Percentiles rank a stretch among this genome's conserved stretches.
Evolutionary conservation across 176 grass and related monocot species (phyloP).

Genomic region (Juncus effusus): DNA sequence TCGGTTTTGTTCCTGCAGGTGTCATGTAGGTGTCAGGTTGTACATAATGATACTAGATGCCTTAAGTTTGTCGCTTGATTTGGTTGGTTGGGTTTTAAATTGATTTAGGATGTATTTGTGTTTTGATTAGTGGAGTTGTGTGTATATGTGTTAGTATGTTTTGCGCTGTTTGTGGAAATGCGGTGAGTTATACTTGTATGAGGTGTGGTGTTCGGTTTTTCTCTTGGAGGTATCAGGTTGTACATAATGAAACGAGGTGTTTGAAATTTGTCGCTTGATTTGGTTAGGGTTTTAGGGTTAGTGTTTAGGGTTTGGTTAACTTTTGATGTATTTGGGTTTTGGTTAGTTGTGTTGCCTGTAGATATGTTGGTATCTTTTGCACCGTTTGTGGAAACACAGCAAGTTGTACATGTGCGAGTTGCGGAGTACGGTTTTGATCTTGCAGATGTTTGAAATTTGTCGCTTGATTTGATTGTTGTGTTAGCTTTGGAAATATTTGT

Average conservation of each 20-base stretch:
- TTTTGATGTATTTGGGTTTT: too few relatives aligned
- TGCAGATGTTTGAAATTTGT: slow-evolving; percentile 84
- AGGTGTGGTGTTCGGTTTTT: slow-evolving; percentile 3
- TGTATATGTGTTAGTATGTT: too few relatives aligned
- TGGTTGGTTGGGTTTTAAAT: too few relatives aligned
- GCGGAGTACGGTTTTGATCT: slow-evolving; percentile 81
- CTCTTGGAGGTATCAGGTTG: slow-evolving; percentile 59
- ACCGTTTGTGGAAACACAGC: slow-evolving; percentile 50
- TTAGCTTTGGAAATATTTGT: too few relatives aligned
- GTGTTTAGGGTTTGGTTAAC: too few relatives aligned
- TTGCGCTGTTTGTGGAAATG: too few relatives aligned
- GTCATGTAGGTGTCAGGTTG: slow-evolving; percentile 57
- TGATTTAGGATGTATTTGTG: too few relatives aligned
- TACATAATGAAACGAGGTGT: slow-evolving; percentile 86
- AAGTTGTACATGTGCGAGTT: slow-evolving; percentile 36
- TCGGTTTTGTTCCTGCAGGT: slow-evolving; percentile 29
- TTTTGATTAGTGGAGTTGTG: too few relatives aligned
- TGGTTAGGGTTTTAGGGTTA: neutral
- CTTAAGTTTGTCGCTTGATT: too few relatives aligned
- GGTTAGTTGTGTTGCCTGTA: too few relatives aligned
- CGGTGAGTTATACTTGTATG: too few relatives aligned
- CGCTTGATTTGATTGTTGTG: slow-evolving; percentile 37
- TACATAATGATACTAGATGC: slow-evolving; percentile 73
- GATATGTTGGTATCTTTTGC: slow-evolving; percentile 32
- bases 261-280: slow-evolving; percentile 83